phyloP scores from a whole-genome alignment of 2,329 filamentous ascomycete species.

The Oidium heveae region DNA sequence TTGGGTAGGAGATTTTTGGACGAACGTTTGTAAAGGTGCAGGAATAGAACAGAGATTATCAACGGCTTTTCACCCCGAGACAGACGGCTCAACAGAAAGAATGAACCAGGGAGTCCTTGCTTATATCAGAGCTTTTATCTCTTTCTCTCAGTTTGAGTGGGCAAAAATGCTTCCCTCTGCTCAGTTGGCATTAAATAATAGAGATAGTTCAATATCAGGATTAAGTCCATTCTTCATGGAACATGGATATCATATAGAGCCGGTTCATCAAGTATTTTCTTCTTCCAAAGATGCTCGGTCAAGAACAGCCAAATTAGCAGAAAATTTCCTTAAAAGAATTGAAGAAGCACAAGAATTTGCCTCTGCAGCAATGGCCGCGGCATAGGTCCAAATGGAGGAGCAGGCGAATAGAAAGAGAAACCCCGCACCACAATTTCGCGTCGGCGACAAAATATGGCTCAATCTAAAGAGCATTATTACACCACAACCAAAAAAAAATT shows the following conservation, averaged over 20 bases:
- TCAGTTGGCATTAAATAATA: neutral
- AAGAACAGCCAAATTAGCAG: neutral
- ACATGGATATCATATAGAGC: neutral
- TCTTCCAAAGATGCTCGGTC: neutral
- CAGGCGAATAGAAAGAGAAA: neutral
- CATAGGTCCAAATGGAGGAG: neutral
- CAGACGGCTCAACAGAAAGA: too few relatives aligned
- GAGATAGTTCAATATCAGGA: neutral
- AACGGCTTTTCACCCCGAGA: too few relatives aligned
- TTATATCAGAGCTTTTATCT: too few relatives aligned
- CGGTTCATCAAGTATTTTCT: neutral
- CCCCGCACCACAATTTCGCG: neutral
- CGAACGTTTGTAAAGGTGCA: too few relatives aligned
- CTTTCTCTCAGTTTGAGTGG: neutral
- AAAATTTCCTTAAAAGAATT: neutral
- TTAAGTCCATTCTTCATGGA: neutral
- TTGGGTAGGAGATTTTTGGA: too few relatives aligned
- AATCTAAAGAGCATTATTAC: neutral
- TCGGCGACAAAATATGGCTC: neutral
- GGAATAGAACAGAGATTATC: too few relatives aligned
- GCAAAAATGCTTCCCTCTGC: neutral
- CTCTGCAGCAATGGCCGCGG: neutral
- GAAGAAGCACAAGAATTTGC: neutral
- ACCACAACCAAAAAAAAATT: neutral
- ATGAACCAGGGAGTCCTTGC: too few relatives aligned